A percentile compares a stretch with the other conserved stretches of the same genome.
These are phyloP conservation scores for Salvia sclarea DNA, from an alignment of 305 asterid species.

Conservation along the genomic window DNA sequence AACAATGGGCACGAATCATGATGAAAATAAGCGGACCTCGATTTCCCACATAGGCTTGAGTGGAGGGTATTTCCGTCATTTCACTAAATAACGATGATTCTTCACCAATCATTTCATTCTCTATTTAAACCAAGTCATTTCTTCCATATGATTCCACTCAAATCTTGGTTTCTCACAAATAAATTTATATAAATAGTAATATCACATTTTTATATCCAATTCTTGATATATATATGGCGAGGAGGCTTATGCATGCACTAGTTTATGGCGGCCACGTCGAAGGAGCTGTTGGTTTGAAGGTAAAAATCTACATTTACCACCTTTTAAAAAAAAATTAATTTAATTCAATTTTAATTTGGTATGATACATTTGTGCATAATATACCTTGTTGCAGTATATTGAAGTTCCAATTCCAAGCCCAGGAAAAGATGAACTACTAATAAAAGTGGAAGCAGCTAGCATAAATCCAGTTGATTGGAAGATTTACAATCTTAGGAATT, in stretches of 20 bases:
- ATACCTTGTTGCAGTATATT: slow-evolving; percentile 46
- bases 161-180: background rate
- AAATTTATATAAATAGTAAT: no score
- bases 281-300: slow-evolving; percentile 59
- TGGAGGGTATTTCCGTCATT: no score
- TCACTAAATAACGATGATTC: no score
- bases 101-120: background rate
- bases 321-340: no score
- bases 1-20: no score
- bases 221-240: slow-evolving; percentile 35
- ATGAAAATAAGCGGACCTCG: no score
- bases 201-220: background rate
- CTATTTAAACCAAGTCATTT: background rate
- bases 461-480: slow-evolving; percentile 64
- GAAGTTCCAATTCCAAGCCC: slow-evolving; percentile 56
- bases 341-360: no score
- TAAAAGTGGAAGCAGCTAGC: slow-evolving; percentile 60
- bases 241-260: slow-evolving; percentile 54
- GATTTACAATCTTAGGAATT: slow-evolving; percentile 39
- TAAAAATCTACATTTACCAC: no score
- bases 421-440: slow-evolving; percentile 48
- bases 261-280: slow-evolving; percentile 46
- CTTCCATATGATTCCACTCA: background rate
- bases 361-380: no score
- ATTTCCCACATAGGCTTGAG: no score